phyloP scores from a whole-genome alignment of 176 grass and related monocot species.

The Hordeum marinum region DNA sequence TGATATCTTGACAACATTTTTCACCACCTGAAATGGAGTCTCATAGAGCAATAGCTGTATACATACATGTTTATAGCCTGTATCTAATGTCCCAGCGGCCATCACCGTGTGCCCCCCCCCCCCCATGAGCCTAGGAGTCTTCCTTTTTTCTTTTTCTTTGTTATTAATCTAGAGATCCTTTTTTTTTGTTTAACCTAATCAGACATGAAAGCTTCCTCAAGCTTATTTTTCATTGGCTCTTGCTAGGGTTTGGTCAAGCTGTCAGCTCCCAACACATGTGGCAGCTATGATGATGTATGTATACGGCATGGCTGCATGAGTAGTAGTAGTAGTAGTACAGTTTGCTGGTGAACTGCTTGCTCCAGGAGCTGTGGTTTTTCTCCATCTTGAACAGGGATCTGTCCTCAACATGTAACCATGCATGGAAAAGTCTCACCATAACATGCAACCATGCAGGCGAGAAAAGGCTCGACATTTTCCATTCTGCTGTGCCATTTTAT shows the following conservation, averaged over 20 bases:
- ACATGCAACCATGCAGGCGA: too few species aligned
- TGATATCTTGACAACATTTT: slow-evolving; percentile 36
- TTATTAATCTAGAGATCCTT: slow-evolving; percentile 2
- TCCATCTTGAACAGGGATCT: slow-evolving; percentile 5
- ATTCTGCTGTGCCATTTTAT: too few species aligned
- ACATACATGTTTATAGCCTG: slow-evolving; percentile 67
- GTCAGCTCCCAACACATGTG: slow-evolving; percentile 10
- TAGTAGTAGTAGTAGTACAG: neutral
- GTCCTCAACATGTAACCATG: too few species aligned
- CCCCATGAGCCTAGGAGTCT: slow-evolving; percentile 32
- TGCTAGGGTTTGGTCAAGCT: slow-evolving; percentile 14
- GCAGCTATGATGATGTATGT: slow-evolving; percentile 11
- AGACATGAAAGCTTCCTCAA: slow-evolving; percentile 17
- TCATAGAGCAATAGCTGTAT: slow-evolving; percentile 61
- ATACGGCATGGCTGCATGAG: slow-evolving; percentile 18
- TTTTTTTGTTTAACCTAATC: slow-evolving; percentile 30
- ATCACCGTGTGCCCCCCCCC: neutral
- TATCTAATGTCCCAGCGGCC: slow-evolving; percentile 38
- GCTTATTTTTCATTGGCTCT: slow-evolving; percentile 16
- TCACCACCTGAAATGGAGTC: slow-evolving; percentile 11
- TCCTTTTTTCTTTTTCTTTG: neutral
- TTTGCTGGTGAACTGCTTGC: slow-evolving; percentile 27
- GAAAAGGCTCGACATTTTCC: too few species aligned
- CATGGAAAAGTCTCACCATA: too few species aligned
- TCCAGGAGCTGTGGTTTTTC: slow-evolving; percentile 3